Evolutionary conservation across 2,329 filamentous ascomycete species (phyloP), one percentile per base, ranked within the genome.

Genomic region (Chrysosporium keratinophilum): DNA sequence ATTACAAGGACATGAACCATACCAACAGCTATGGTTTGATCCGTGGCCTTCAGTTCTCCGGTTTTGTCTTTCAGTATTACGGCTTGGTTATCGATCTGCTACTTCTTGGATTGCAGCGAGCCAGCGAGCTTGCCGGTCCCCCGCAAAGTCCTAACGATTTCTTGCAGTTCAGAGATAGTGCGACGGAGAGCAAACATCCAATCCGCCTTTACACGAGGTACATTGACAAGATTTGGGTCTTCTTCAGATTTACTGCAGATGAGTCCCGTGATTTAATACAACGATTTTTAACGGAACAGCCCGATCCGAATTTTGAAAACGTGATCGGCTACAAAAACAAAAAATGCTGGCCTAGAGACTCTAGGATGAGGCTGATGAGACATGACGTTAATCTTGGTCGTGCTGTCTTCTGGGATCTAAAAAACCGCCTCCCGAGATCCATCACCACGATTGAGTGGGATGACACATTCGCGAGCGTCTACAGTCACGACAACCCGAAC

Each of bases 1-100:
- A 94, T 58, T 98, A 98, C 77, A 98, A 98, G 75, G 93, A 98
- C 64, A 98, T 98, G 93, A 97, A 96, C 66, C 93, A 98, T 65
- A 93, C 94, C 67, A 98, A 98, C 73, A 94, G 88, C 67, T 98
- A 97, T 67, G 93, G 93, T 62, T 87, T 98, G 85, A 96, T 98
- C 64, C 88, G 93, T 64, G 93, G 94, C 62, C 78, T 98, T 14
- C 94, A 98, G 61, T 98, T 98, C 73, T 96, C 93, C 1, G 93
- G 88, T 0, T 98, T 98, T 59, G 93, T 98, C 19, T 98, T 98
- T 79, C 93, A 98, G 67, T 98, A 90, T 77, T 98, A 98, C 63
- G 93, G 94, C 45, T 77, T 98, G 57, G 91, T 98, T 56, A 83
- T 98, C 52, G 93, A 98, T 72, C 78, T 98, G 44, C 76, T 98